Evolutionary conservation across 148 eudicot species (phyloP).

Genomic region (Linanthus parryae): DNA sequence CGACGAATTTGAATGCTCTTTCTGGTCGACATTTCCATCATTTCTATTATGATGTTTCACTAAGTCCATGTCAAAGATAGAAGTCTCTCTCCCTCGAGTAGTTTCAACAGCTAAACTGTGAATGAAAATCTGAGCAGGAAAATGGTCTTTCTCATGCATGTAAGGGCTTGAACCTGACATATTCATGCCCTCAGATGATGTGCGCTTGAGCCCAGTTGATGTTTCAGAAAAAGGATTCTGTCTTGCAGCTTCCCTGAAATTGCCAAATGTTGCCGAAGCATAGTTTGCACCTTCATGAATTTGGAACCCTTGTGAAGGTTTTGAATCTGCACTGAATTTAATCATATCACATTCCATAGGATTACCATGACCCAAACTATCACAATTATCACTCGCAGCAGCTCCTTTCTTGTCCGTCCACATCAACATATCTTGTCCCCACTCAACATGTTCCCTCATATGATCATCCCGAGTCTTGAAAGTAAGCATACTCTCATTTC

Average conservation of each 20-base stretch:
- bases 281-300: slow-evolving; percentile 4
- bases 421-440: slow-evolving; percentile 13
- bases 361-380: slow-evolving; percentile 3
- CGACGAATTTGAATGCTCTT: not conserved
- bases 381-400: slow-evolving; percentile 4
- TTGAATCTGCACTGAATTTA: slow-evolving; percentile 17
- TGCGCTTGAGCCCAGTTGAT: slow-evolving; percentile 12
- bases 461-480: slow-evolving; percentile 1
- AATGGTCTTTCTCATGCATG: slow-evolving; percentile 10
- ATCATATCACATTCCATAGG: slow-evolving; percentile 19
- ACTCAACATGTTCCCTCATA: slow-evolving; percentile 8
- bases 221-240: slow-evolving; percentile 13
- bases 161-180: slow-evolving; percentile 8
- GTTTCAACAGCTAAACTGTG: slow-evolving; percentile 4
- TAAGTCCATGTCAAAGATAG: slow-evolving; percentile 16
- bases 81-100: slow-evolving; percentile 13
- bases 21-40: slow-evolving; percentile 10
- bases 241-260: slow-evolving; percentile 8
- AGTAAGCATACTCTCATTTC: slow-evolving; percentile 13
- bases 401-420: slow-evolving; percentile 13
- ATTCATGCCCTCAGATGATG: slow-evolving; percentile 12
- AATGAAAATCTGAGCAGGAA: slow-evolving; percentile 5
- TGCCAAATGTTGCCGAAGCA: slow-evolving; percentile 3
- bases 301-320: slow-evolving; percentile 16
- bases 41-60: slow-evolving; percentile 12